phyloP scores from a whole-genome alignment of 257 asterid species.

The Euphrasia confusa region DNA sequence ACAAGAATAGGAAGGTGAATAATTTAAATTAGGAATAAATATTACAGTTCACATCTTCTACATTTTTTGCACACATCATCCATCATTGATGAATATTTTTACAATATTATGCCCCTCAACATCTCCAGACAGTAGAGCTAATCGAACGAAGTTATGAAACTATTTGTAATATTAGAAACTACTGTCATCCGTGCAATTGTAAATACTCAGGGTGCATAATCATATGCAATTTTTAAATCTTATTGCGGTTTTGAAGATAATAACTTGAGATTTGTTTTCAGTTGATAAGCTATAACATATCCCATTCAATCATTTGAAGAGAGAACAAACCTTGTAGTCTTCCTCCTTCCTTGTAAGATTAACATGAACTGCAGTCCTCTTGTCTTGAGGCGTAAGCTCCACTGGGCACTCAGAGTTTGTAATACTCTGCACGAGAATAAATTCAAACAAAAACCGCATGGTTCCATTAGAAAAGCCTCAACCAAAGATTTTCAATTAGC shows the following conservation, averaged over 20 bases:
- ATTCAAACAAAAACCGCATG: slow-evolving; percentile 11
- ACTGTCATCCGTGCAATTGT: too few species aligned
- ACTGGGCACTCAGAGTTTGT: slow-evolving; percentile 59
- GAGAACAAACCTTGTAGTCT: slow-evolving; percentile 47
- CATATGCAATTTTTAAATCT: not conserved
- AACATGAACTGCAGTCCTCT: slow-evolving; percentile 46
- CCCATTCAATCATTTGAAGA: slow-evolving; percentile 1
- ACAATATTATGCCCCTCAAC: too few species aligned
- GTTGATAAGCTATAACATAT: not conserved
- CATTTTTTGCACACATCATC: too few species aligned
- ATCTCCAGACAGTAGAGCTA: too few species aligned
- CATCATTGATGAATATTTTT: too few species aligned
- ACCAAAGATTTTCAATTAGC: not conserved
- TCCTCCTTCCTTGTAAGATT: slow-evolving; percentile 68
- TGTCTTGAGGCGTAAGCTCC: slow-evolving; percentile 66
- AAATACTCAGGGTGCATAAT: too few species aligned
- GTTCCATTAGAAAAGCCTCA: slow-evolving; percentile 17
- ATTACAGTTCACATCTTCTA: too few species aligned
- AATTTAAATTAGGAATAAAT: too few species aligned
- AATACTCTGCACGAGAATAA: slow-evolving; percentile 54
- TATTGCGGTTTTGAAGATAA: not conserved
- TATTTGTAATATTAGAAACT: too few species aligned
- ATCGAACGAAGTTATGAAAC: too few species aligned
- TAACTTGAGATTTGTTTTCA: not conserved
- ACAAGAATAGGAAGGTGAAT: not conserved